A percentile compares a stretch with the other conserved stretches of the same genome.
Conservation (phyloP, 805 yeast genomes). For the Pichia nanzhaoensis region DNA sequence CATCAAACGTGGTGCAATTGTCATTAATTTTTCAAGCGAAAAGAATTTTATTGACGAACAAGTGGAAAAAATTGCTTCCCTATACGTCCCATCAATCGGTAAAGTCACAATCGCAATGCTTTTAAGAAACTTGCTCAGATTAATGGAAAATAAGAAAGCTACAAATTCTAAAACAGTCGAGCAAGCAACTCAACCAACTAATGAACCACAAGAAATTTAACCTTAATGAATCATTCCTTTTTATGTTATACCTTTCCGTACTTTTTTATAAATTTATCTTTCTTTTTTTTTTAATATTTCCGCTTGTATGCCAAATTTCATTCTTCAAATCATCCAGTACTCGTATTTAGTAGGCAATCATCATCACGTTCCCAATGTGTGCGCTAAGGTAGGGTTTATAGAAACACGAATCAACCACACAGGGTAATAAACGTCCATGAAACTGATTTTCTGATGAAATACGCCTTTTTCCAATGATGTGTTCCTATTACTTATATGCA, state of each 20-base stretch:
- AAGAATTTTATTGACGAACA: conserved; percentile 79
- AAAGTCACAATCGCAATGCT: conserved; percentile 96
- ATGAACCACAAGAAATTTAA: conserved; percentile 11
- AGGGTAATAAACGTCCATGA: no score
- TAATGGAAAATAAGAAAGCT: conserved; percentile 57
- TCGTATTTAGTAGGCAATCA: no score
- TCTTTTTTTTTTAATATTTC: no score
- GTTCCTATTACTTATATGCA: no score
- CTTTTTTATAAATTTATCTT: neutral
- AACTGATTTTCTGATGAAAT: no score
- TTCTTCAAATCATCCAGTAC: no score
- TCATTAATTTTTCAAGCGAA: conserved; percentile 82
- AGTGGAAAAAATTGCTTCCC: conserved; percentile 78
- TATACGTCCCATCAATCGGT: conserved; percentile 93
- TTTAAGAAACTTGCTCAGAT: conserved; percentile 77
- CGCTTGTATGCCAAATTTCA: no score
- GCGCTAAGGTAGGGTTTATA: no score
- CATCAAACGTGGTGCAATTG: conserved; percentile 82
- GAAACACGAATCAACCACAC: no score
- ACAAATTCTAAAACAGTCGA: conserved; percentile 12
- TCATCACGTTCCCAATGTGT: no score
- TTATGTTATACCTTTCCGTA: neutral
- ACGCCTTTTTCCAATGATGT: no score
- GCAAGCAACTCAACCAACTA: conserved; percentile 13
- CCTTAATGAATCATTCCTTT: neutral